Evolutionary conservation across 2,329 filamentous ascomycete species (phyloP), one percentile per base, ranked within the genome.

Genomic region (Lecanoromycetidae sp.): DNA sequence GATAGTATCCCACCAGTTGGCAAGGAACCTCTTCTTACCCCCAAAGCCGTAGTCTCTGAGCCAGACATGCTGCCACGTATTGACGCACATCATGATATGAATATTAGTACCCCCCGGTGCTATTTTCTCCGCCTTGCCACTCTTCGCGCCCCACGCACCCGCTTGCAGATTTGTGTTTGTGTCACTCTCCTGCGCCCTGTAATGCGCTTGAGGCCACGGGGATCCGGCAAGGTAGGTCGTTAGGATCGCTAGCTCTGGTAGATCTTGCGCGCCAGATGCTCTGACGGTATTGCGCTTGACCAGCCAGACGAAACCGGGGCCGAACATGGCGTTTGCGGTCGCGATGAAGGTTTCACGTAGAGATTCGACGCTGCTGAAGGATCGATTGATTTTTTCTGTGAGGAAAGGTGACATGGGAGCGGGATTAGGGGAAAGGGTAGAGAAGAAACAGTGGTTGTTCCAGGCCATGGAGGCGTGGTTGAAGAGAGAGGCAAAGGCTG

Each of bases 1-100:
- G 56, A 98, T 81, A 44, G 71, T 71, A 42, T 85, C 67, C 91
- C 91, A 98, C 90, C 90, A 96, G 34, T 74, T 72, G 61, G 84
- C 75, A 44, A 88, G 71, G 63, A 78, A 98, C 44, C 70, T 66
- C 44, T 72, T 70, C 77, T 95, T 98, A 41, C 86, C 87, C 36
- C 71, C 72, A 47, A 80, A 64, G 4, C 82, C 82, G 65, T 84
- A 95, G 63, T 96, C 87, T 46, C 77, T 75, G 63, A 96, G 68
- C 78, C 84, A 98, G 7, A 83, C 81, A 66, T 96, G 91, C 71
- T 96, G 82, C 91, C 91, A 98, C 4, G 87, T 94, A 68, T 87
- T 96, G 50, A 96, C 75, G 62, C 90, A 95, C 57, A 98, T 70
- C 51, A 96, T 71, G 10, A 90, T 88, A 48, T 79, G 71, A 27